These are phyloP conservation scores for Metarhizium robertsii DNA, from an alignment of 2,329 filamentous ascomycete genomes.

Conservation along the genomic window DNA sequence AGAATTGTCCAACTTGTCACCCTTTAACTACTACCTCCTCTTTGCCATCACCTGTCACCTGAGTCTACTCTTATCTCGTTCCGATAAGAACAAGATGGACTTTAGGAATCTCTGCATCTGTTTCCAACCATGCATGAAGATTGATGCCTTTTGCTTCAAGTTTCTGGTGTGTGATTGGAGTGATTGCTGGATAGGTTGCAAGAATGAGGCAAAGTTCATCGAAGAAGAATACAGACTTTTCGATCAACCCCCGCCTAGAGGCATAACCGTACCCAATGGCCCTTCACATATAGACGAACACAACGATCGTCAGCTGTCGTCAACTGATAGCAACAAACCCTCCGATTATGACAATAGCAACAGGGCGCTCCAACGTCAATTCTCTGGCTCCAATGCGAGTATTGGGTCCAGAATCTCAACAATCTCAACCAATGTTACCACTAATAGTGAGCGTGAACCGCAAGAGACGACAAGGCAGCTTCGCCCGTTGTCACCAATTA, in stretches of 20 bases:
- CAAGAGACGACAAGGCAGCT: conserved; percentile 29
- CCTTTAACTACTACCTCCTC: conserved; percentile 94
- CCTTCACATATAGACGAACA: conserved; percentile 13
- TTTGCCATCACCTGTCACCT: conserved; percentile 97
- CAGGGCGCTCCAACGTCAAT: conserved; percentile 35
- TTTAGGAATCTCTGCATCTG: conserved; percentile 93
- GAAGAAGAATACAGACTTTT: conserved; percentile 57
- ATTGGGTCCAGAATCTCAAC: conserved; percentile 32
- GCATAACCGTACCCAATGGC: conserved; percentile 30
- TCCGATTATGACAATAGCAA: conserved; percentile 22
- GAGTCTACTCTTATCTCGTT: conserved; percentile 80
- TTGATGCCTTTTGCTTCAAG: conserved; percentile 90
- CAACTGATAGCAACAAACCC: conserved; percentile 55
- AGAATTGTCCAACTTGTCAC: conserved; percentile 85
- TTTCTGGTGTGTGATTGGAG: conserved; percentile 94
- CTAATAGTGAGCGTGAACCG: conserved; percentile 28
- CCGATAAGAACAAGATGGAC: conserved; percentile 97
- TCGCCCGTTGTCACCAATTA: conserved; percentile 54
- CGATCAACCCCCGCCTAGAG: conserved; percentile 45
- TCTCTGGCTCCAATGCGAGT: conserved; percentile 33
- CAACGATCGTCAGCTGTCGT: conserved; percentile 31
- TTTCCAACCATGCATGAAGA: conserved; percentile 94
- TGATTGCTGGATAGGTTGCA: conserved; percentile 94
- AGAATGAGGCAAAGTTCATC: conserved; percentile 74
- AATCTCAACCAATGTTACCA: conserved; percentile 36